phyloP scores from a whole-genome alignment of 192 early-diverging fungal genomes.

The Backusella luteola region DNA sequence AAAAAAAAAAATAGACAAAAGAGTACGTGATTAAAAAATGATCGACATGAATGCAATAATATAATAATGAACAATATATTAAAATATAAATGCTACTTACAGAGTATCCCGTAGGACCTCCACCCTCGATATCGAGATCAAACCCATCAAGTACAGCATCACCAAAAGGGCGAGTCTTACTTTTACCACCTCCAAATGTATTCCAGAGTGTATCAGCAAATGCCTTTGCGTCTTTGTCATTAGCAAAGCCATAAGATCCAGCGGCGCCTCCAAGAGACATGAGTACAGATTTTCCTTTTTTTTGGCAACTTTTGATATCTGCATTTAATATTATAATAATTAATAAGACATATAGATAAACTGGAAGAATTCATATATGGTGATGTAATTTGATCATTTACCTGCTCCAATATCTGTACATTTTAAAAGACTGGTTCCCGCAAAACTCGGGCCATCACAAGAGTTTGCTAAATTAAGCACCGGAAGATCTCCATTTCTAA shows the following conservation, averaged over 20 bases:
- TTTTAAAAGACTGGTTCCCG: constrained; percentile 61
- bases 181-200: constrained; percentile 66
- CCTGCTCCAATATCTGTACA: constrained; percentile 63
- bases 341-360: not conserved
- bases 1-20: no score
- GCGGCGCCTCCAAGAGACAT: constrained; percentile 72
- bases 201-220: constrained; percentile 78
- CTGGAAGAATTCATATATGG: not conserved
- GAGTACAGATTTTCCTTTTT: constrained; percentile 66
- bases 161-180: constrained; percentile 65
- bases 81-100: constrained; percentile 2
- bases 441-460: constrained; percentile 53
- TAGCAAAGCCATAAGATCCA: constrained; percentile 60
- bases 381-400: not conserved
- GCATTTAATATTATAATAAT: constrained; percentile 2
- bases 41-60: not conserved
- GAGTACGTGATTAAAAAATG: not conserved
- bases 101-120: constrained; percentile 52
- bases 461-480: constrained; percentile 69
- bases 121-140: constrained; percentile 69
- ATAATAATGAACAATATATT: not conserved
- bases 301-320: constrained; percentile 74
- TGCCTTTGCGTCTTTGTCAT: constrained; percentile 49
- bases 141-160: constrained; percentile 52
- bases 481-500: constrained; percentile 61